Evolutionary conservation across 805 yeast species (phyloP).

Genomic region (Metschnikowia proteae): DNA sequence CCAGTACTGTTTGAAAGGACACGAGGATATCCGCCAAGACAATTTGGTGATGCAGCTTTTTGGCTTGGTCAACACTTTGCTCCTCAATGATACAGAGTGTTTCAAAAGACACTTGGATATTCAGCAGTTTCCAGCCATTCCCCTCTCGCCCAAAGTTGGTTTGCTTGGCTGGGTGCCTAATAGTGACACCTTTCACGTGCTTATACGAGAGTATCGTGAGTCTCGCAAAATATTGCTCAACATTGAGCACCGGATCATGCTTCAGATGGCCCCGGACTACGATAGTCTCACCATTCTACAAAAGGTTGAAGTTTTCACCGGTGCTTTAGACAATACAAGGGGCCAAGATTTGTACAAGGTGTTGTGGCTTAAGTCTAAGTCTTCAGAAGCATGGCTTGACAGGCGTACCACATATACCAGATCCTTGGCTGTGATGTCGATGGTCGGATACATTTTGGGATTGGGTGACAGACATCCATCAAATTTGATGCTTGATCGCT

Average conservation of each 20-base stretch:
- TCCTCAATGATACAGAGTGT: constrained; percentile 89
- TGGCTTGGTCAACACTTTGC: constrained; percentile 87
- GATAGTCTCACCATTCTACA: constrained; percentile 85
- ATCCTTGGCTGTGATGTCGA: constrained; percentile 96
- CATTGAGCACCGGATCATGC: constrained; percentile 92
- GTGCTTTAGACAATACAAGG: constrained; percentile 89
- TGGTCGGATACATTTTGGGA: constrained; percentile 96
- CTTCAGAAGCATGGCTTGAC: constrained; percentile 97
- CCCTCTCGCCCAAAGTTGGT: constrained; percentile 96
- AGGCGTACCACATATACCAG: constrained; percentile 94
- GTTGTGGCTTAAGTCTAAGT: constrained; percentile 91
- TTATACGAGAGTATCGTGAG: constrained; percentile 89
- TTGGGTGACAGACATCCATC: constrained; percentile 98
- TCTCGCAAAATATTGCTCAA: constrained; percentile 83
- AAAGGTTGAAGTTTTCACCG: constrained; percentile 94
- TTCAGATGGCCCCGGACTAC: constrained; percentile 97
- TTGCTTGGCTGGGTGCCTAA: constrained; percentile 96
- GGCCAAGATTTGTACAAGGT: constrained; percentile 96
- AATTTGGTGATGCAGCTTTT: constrained; percentile 96
- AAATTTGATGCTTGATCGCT: constrained; percentile 88
- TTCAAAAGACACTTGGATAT: constrained; percentile 93
- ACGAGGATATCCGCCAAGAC: constrained; percentile 97
- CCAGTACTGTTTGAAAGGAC: constrained; percentile 82
- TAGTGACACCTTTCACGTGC: constrained; percentile 92
- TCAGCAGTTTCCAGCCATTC: constrained; percentile 89